phyloP scores from a whole-genome alignment of 306 rosid genomes.

The Vicia villosa region DNA sequence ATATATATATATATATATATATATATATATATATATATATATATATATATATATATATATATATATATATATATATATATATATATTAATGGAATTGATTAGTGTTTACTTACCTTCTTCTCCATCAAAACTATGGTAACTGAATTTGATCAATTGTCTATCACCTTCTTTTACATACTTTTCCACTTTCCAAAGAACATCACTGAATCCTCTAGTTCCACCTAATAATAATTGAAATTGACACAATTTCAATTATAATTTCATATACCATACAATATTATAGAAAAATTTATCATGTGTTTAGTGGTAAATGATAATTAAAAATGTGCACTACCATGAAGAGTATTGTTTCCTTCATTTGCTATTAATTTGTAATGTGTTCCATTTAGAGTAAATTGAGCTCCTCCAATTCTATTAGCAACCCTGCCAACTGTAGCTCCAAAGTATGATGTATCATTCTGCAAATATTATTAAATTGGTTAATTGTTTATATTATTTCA shows the following conservation, averaged over 20 bases:
- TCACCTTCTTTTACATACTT: constrained; percentile 49
- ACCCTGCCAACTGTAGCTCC: constrained; percentile 82
- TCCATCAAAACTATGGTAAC: constrained; percentile 72
- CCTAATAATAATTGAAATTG: constrained; percentile 35
- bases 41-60: too few species aligned
- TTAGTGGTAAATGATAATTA: not conserved
- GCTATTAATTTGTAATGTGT: constrained; percentile 63
- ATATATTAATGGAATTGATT: too few species aligned
- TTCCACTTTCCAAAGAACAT: constrained; percentile 73
- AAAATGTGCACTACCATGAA: constrained; percentile 70
- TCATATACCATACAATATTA: not conserved
- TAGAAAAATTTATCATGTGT: not conserved
- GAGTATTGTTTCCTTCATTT: constrained; percentile 69
- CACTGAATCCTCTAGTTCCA: constrained; percentile 78
- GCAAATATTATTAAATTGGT: not conserved
- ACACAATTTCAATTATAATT: not conserved
- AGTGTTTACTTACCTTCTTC: constrained; percentile 61
- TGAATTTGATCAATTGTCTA: constrained; percentile 62
- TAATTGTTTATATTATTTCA: too few species aligned
- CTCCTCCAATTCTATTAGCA: constrained; percentile 85
- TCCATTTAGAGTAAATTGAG: constrained; percentile 73
- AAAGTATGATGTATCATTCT: constrained; percentile 68
- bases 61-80: too few species aligned
- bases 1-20: too few species aligned
- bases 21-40: too few species aligned